Evolutionary conservation across 352 stramenopile species (phyloP).

Genomic region (Globisporangium barbulae): DNA sequence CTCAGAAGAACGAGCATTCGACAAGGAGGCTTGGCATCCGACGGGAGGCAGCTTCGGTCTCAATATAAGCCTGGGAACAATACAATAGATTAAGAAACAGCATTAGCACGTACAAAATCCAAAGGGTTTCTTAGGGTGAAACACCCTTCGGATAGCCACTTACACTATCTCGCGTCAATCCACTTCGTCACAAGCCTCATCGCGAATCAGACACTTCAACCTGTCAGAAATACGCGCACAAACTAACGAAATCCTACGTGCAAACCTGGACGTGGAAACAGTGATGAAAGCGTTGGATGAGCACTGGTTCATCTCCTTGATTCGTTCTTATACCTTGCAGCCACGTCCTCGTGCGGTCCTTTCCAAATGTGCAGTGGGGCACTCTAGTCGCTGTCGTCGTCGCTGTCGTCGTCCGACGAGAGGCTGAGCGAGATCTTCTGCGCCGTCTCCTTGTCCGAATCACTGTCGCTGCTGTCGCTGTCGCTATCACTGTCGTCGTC

Average conservation of each 20-base stretch:
- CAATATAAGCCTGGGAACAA: too few species aligned
- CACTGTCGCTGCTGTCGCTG: slow-evolving; percentile 55
- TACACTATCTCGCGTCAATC: not conserved
- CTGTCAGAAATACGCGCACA: not conserved
- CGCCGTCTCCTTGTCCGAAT: slow-evolving; percentile 45
- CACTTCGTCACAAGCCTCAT: not conserved
- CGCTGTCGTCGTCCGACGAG: slow-evolving; percentile 56
- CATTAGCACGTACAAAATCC: not conserved
- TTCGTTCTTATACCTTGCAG: slow-evolving; percentile 4
- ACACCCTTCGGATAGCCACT: not conserved
- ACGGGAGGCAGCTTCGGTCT: not conserved
- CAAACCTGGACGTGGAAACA: not conserved
- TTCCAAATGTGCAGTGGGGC: not conserved
- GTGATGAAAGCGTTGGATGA: not conserved
- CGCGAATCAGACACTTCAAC: not conserved
- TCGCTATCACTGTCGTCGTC: slow-evolving; percentile 41
- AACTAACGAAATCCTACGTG: not conserved
- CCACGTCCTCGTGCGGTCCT: not conserved
- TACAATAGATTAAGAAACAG: not conserved
- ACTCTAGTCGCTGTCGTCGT: slow-evolving; percentile 34
- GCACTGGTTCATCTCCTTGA: not conserved
- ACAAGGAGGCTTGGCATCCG: not conserved
- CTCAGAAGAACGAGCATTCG: not conserved
- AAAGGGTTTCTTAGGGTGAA: too few species aligned
- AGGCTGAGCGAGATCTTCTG: slow-evolving; percentile 77